A percentile compares a stretch with the other conserved stretches of the same genome.
phyloP scores from a whole-genome alignment of 192 early-diverging fungal species.

The Gonapodya prolifera region DNA sequence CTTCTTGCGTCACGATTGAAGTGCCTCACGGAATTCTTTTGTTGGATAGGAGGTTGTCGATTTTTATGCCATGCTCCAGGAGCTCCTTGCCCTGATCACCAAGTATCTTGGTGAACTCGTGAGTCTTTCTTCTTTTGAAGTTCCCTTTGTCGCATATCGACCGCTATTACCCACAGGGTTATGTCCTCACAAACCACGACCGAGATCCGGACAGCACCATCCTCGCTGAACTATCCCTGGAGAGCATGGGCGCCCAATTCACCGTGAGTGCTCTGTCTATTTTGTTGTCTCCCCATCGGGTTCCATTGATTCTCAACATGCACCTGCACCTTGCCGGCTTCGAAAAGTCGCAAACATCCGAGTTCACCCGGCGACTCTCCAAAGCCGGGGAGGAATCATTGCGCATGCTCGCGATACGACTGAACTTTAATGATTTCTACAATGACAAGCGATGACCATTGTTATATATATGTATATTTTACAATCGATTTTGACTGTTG shows the following conservation, averaged over 20 bases:
- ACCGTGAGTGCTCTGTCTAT: not conserved
- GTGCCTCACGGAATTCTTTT: not conserved
- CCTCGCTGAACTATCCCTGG: not conserved
- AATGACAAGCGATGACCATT: slow-evolving; percentile 1
- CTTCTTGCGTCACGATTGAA: not conserved
- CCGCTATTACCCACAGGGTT: not conserved
- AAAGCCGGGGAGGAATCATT: slow-evolving; percentile 45
- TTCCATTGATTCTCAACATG: not conserved
- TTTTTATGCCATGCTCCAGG: not conserved
- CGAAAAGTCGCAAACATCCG: not conserved
- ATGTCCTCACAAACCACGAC: not conserved
- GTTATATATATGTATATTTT: too few relatives aligned
- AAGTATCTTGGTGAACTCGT: not conserved
- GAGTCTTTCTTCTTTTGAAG: not conserved
- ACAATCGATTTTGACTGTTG: too few relatives aligned
- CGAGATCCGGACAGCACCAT: not conserved
- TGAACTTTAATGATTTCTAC: slow-evolving; percentile 76
- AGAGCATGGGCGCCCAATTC: not conserved
- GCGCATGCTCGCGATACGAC: slow-evolving; percentile 54
- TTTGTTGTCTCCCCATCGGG: not conserved
- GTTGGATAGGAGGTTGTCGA: not conserved
- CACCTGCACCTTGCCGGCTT: not conserved
- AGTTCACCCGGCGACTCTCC: not conserved
- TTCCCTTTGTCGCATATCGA: not conserved
- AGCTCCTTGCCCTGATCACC: not conserved